phyloP scores from a whole-genome alignment of 2,329 filamentous ascomycete species.

The Colletotrichum tanaceti region DNA sequence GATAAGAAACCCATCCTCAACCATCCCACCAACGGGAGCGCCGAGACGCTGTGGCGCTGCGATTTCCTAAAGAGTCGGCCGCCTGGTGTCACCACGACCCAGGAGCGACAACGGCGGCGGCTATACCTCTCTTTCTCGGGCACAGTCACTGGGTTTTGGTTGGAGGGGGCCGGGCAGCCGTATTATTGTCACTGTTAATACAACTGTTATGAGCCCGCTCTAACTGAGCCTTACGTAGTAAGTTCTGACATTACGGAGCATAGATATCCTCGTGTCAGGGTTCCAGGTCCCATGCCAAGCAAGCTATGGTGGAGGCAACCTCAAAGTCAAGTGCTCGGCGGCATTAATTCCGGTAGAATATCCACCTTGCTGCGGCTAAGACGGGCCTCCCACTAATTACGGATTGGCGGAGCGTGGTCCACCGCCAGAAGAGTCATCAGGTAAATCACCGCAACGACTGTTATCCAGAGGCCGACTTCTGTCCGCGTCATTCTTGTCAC shows the following conservation, averaged over 20 bases:
- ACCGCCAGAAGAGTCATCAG: slow-evolving; percentile 14
- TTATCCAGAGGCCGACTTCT: neutral
- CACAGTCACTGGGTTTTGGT: neutral
- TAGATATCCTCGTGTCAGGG: slow-evolving; percentile 22
- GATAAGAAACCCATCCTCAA: slow-evolving; percentile 36
- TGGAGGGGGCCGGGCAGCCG: slow-evolving; percentile 7
- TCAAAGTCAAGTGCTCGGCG: slow-evolving; percentile 13
- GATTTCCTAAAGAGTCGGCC: neutral
- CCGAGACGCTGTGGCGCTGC: slow-evolving; percentile 27
- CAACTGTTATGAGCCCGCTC: slow-evolving; percentile 29
- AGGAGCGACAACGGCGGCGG: slow-evolving; percentile 13
- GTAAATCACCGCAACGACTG: too few relatives aligned
- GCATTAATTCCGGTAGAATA: slow-evolving; percentile 22
- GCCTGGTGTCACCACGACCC: neutral
- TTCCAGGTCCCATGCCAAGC: slow-evolving; percentile 34
- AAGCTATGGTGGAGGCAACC: slow-evolving; percentile 36
- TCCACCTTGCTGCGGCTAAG: slow-evolving; percentile 21
- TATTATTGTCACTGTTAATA: slow-evolving; percentile 10
- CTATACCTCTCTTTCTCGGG: neutral
- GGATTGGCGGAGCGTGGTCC: slow-evolving; percentile 5
- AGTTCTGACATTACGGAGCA: too few relatives aligned
- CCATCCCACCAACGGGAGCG: slow-evolving; percentile 29
- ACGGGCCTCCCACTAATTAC: slow-evolving; percentile 20
- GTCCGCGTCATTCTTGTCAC: neutral
- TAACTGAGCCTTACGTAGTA: too few relatives aligned